Conservation (phyloP, 1,284 basidiomycete genomes). For the Cryptococcus amylolentus region DNA sequence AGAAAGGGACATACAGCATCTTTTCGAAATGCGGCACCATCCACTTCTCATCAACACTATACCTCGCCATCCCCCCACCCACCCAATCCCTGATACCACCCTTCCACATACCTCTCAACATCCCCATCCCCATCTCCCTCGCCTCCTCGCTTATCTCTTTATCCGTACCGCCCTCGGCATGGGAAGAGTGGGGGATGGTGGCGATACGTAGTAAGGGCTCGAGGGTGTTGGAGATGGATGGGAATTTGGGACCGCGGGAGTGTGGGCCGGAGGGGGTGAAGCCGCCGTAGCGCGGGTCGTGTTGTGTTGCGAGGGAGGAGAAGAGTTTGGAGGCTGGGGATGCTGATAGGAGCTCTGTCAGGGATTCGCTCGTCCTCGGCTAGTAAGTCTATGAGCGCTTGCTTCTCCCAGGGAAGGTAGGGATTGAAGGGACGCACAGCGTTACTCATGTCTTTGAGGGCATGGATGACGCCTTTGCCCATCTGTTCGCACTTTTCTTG, state of each 20-base stretch:
- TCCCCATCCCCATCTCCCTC: conserved; percentile 34
- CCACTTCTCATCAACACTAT: conserved; percentile 54
- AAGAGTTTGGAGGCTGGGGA: conserved; percentile 24
- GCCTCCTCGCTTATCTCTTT: conserved; percentile 23
- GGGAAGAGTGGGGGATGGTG: conserved; percentile 9
- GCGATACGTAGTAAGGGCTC: conserved; percentile 33
- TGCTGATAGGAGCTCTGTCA: conserved; percentile 11
- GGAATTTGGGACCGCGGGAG: conserved; percentile 50
- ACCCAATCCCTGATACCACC: conserved; percentile 55
- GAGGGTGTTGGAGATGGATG: conserved; percentile 33
- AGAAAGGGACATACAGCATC: conserved; percentile 46
- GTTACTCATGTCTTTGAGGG: conserved; percentile 24
- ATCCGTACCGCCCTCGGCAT: conserved; percentile 28
- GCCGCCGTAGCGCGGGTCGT: conserved; percentile 48
- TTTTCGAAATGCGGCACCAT: conserved; percentile 55
- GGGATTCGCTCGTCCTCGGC: neutral
- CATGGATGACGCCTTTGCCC: conserved; percentile 30
- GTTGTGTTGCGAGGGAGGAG: conserved; percentile 19
- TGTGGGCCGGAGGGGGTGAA: conserved; percentile 41
- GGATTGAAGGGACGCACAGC: conserved; percentile 1
- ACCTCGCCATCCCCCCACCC: conserved; percentile 52
- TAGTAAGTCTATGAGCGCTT: neutral
- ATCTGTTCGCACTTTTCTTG: conserved; percentile 24
- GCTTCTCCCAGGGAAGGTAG: neutral
- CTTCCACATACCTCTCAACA: conserved; percentile 45